Base-by-base conservation (phyloP, 1,139 yeast genomes). In the Schizosaccharomyces versatilis region DNA sequence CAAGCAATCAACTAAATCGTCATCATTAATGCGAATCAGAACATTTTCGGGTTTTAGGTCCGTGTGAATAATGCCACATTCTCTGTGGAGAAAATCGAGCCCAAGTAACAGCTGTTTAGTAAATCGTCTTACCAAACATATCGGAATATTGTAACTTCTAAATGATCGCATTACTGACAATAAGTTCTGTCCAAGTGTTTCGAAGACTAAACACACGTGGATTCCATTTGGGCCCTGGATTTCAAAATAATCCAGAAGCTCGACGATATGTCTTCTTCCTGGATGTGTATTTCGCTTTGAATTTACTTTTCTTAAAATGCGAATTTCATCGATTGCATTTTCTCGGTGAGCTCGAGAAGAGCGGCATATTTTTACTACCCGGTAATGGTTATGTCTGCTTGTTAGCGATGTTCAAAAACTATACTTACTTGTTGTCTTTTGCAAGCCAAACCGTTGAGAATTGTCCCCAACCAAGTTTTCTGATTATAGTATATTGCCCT, bases 401-500 rank as follows among this genome's bases (percentile, higher is more conserved):
- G 53, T 48, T 61, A 58, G 19, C 60, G 58, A 3, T 55, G 57
- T 40, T n/a, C 15, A 40, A 6, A 40, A 3, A 15, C 5, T 40
- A n/a, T 40, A 40, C 42, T 19, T 56, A 56, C 48, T 70, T 68
- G 41, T 71, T 68, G 61, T 81, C 90, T 58, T 72, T 75, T 7
- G 93, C 90, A 36, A 84, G 71, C 95, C 95, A 84, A 39, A 84
- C 95, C 1, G 94, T 84, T 40, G 86, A 79, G 63, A 84, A 84
- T 66, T 84, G 94, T 51, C 95, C 95, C 94, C 94, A 84, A 7
- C 95, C 95, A 5, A 85, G 71, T 65, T 85, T 85, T 58, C 95
- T 73, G 17, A 81, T 78, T 52, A 85, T 68, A 3, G 76, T 73
- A 66, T 85, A 85, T 52, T 76, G 70, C 32, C 76, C 77, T 55